A percentile compares a stretch with the other conserved stretches of the same genome.
Conservation (phyloP, 352 stramenopile species). For the Globisporangium lucens region DNA sequence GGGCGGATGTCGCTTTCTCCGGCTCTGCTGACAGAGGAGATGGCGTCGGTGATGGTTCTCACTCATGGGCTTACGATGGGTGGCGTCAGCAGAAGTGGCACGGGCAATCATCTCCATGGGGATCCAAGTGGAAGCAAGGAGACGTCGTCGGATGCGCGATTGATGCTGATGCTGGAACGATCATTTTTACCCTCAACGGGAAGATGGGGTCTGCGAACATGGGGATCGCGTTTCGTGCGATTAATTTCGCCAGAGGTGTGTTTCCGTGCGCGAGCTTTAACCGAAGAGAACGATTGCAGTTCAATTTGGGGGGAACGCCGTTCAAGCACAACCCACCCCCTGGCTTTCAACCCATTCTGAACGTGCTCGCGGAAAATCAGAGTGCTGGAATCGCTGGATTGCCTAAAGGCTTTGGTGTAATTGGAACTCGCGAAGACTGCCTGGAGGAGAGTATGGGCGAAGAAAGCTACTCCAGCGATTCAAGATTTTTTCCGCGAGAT, state of each 20-base stretch:
- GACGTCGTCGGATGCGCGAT: slow-evolving; percentile 91
- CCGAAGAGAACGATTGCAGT: slow-evolving; percentile 74
- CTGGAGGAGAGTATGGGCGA: slow-evolving; percentile 83
- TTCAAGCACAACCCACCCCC: slow-evolving; percentile 77
- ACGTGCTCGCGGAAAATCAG: slow-evolving; percentile 46
- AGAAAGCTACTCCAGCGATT: slow-evolving; percentile 79
- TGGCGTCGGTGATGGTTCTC: slow-evolving; percentile 89
- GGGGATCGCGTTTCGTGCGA: slow-evolving; percentile 77
- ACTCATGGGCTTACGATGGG: slow-evolving; percentile 93
- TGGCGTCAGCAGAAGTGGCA: slow-evolving; percentile 92
- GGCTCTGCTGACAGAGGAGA: slow-evolving; percentile 85
- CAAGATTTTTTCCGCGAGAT: slow-evolving; percentile 76
- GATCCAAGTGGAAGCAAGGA: slow-evolving; percentile 89
- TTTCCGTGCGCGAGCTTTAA: slow-evolving; percentile 90
- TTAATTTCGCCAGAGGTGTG: slow-evolving; percentile 79
- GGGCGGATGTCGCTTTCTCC: slow-evolving; percentile 88
- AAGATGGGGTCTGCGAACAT: slow-evolving; percentile 86
- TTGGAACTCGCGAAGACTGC: slow-evolving; percentile 78
- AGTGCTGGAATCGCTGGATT: slow-evolving; percentile 38
- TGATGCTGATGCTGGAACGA: slow-evolving; percentile 81
- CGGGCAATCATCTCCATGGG: slow-evolving; percentile 79
- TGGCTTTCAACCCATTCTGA: slow-evolving; percentile 77
- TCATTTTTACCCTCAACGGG: slow-evolving; percentile 92
- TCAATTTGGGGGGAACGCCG: slow-evolving; percentile 81
- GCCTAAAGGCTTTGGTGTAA: slow-evolving; percentile 68